phyloP scores from a whole-genome alignment of 148 eudicot genomes.

The Camellia lanceoleosa region DNA sequence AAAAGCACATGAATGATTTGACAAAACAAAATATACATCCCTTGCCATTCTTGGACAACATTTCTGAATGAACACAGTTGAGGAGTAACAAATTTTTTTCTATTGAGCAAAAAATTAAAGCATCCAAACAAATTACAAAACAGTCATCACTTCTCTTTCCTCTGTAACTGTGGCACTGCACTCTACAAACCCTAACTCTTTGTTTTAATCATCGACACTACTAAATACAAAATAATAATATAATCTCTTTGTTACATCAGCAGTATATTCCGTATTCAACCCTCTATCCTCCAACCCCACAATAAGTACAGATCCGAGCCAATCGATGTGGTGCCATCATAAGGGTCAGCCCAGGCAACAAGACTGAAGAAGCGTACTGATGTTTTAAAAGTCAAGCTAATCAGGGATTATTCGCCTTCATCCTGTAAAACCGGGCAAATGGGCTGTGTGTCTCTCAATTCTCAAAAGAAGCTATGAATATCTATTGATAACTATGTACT shows the following conservation, averaged over 20 bases:
- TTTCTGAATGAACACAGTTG: too few relatives aligned
- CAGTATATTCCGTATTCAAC: neutral
- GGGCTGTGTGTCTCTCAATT: neutral
- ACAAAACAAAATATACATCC: too few relatives aligned
- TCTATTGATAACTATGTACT: conserved; percentile 68
- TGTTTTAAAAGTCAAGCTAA: neutral
- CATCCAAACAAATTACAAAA: neutral
- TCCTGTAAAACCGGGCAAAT: neutral
- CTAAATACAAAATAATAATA: neutral
- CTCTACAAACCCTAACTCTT: neutral
- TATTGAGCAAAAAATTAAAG: neutral
- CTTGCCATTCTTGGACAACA: too few relatives aligned
- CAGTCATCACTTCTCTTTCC: neutral
- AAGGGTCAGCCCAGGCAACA: neutral
- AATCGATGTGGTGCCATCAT: neutral
- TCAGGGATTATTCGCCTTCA: neutral
- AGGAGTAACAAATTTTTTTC: neutral
- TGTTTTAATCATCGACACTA: neutral
- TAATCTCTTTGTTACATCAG: neutral
- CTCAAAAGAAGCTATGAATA: conserved; percentile 27
- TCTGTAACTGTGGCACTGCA: neutral
- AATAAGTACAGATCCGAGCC: neutral
- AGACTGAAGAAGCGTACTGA: neutral
- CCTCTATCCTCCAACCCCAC: neutral
- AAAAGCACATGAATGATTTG: too few relatives aligned